A percentile compares a stretch with the other conserved stretches of the same genome.
Evolutionary conservation across 768 basidiomycete genomes (phyloP).

Genomic region (Kwoniella sp.): DNA sequence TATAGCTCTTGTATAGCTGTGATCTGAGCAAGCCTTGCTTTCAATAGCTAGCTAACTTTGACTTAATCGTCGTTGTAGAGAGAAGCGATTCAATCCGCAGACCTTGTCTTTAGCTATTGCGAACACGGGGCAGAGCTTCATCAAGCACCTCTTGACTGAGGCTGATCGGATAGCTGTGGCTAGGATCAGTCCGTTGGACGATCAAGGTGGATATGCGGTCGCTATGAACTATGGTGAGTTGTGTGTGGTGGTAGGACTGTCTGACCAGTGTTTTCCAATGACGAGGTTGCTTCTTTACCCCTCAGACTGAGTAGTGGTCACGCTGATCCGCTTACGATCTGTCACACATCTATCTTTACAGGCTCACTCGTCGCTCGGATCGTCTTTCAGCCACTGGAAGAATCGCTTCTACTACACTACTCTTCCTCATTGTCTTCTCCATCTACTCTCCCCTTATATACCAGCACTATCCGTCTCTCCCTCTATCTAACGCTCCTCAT

Average conservation of each 20-base stretch:
- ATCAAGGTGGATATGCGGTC: constrained; percentile 93
- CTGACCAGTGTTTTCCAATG: too few relatives aligned
- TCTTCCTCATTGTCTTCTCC: constrained; percentile 62
- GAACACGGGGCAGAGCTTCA: constrained; percentile 82
- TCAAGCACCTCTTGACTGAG: constrained; percentile 95
- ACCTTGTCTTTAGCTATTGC: constrained; percentile 70
- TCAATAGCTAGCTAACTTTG: constrained; percentile 11
- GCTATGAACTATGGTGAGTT: constrained; percentile 89
- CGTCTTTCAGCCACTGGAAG: constrained; percentile 92
- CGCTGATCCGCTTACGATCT: not conserved
- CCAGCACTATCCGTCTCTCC: constrained; percentile 66
- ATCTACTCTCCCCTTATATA: constrained; percentile 59
- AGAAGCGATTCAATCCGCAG: constrained; percentile 37
- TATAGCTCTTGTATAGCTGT: too few relatives aligned
- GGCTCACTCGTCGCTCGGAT: constrained; percentile 91
- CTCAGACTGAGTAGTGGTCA: too few relatives aligned
- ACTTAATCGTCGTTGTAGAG: constrained; percentile 1
- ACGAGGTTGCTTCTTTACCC: too few relatives aligned
- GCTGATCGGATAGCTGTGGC: constrained; percentile 90
- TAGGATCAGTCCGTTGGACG: constrained; percentile 74
- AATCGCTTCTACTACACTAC: constrained; percentile 85
- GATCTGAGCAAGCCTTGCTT: too few relatives aligned
- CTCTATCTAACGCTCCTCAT: constrained; percentile 69
- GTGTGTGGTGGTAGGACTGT: not conserved
- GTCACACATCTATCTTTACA: constrained; percentile 49